A percentile compares a stretch with the other conserved stretches of the same genome.
Evolutionary conservation across 331 rosid genomes (phyloP).

Genomic region (Spiraea crenata): DNA sequence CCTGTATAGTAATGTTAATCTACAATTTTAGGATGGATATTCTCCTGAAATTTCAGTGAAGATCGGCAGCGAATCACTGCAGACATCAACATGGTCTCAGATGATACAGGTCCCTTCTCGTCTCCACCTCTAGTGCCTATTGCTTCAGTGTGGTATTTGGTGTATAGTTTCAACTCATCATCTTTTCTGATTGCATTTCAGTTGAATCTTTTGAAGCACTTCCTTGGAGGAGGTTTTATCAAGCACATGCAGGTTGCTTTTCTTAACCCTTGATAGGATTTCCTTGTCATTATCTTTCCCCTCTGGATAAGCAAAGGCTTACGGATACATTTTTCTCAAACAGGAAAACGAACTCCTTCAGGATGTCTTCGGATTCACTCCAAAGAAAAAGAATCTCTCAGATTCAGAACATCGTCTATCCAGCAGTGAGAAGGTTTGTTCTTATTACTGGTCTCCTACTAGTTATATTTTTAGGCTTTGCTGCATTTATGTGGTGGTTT

Average conservation of each 20-base stretch:
- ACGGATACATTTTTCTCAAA: not conserved
- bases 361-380: conserved; percentile 73
- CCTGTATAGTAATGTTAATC: conserved; percentile 25
- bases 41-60: conserved; percentile 72
- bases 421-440: conserved; percentile 67
- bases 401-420: conserved; percentile 63
- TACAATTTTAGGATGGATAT: conserved; percentile 53
- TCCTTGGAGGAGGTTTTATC: conserved; percentile 88
- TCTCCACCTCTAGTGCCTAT: not conserved
- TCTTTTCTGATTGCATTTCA: conserved; percentile 28
- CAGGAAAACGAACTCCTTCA: conserved; percentile 93
- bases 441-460: not conserved
- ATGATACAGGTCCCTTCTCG: conserved; percentile 63
- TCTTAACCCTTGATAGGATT: not conserved
- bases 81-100: conserved; percentile 79
- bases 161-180: not conserved
- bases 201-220: conserved; percentile 81
- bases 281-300: not conserved
- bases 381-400: conserved; percentile 50
- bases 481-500: not conserved
- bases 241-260: conserved; percentile 91
- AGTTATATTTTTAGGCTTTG: not conserved
- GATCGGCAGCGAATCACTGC: conserved; percentile 71
- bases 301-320: not conserved
- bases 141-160: not conserved